Base-by-base conservation (phyloP, 129 eudicot species). In the Escallonia rubra region DNA sequence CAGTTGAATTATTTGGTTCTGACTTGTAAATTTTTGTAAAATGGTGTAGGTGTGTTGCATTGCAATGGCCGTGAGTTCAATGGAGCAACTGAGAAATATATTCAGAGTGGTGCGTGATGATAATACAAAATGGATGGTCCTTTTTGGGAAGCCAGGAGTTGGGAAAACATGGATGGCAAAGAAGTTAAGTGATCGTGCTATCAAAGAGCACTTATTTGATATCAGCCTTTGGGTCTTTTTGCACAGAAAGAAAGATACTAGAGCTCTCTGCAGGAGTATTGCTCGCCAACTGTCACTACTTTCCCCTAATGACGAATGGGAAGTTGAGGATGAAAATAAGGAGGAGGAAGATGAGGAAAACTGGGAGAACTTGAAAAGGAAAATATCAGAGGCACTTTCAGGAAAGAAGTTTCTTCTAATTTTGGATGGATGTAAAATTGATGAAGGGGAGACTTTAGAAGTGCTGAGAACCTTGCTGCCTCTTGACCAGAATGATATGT, bases 281-380 rank as follows among this genome's bases (percentile, higher is more conserved):
- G 85, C 78, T 44, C 78, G 72, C 6, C 90, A 85, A 65, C 44
- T 85, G 53, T 66, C 63, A 58, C 48, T 81, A 46, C 70, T 57
- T 57, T 60, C 64, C 44, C 5, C 56, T 49, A 39, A 23, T 44
- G 67, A 66, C 49, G 90, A 81, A 59, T 76, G 83, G 78, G 73
- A 62, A 69, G 79, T 12, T 44, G 81, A 73, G 65, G 23, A 79
- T 23, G 76, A 68, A 7, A 48, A 8, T 7, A 58, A 66, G 45
- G 57, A 46, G 43, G 44, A 12, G 41, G 51, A 67, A n/a, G 52
- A 53, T 4, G n/a, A 7, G 16, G 11, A 63, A 2, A 48, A 72
- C 12, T 14, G 8, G 39, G 23, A 41, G 49, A 15, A 14, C 54
- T 7, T 60, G 47, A 15, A 65, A 15, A 12, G 9, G 2, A 16